phyloP scores from a whole-genome alignment of 140 eudicot species.

The Cichorium intybus region DNA sequence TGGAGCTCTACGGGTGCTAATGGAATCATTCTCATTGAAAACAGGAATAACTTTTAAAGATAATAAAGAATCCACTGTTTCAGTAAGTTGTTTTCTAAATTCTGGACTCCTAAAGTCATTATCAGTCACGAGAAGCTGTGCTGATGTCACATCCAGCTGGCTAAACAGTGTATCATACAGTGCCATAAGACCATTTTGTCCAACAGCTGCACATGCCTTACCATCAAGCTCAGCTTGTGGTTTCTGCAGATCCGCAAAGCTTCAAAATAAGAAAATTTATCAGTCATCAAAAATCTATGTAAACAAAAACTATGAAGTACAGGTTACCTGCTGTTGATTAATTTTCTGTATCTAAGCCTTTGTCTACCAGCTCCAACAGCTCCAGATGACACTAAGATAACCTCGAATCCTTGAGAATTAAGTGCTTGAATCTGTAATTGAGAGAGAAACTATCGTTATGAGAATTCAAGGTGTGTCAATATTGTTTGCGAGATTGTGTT shows the following conservation, averaged over 20 bases:
- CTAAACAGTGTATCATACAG: slow-evolving; percentile 90
- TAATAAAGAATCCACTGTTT: slow-evolving; percentile 71
- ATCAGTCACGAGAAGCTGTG: slow-evolving; percentile 97
- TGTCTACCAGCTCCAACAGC: slow-evolving; percentile 99
- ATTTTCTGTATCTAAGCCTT: slow-evolving; percentile 81
- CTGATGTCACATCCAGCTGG: slow-evolving; percentile 95
- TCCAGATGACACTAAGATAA: slow-evolving; percentile 95
- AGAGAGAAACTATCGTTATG: slow-evolving; percentile 10
- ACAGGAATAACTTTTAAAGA: slow-evolving; percentile 81
- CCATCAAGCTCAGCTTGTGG: slow-evolving; percentile 98
- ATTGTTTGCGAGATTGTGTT: background rate
- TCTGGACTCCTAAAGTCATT: slow-evolving; percentile 86
- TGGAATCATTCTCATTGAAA: slow-evolving; percentile 92
- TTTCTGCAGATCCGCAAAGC: slow-evolving; percentile 96
- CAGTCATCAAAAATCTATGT: slow-evolving; percentile 6
- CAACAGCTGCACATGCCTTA: slow-evolving; percentile 99
- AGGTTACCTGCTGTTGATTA: slow-evolving; percentile 81
- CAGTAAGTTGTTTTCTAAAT: slow-evolving; percentile 78
- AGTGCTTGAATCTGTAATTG: slow-evolving; percentile 69
- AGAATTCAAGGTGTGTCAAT: slow-evolving; percentile 15
- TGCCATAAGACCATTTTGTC: slow-evolving; percentile 99
- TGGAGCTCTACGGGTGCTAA: slow-evolving; percentile 95
- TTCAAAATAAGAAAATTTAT: slow-evolving; percentile 25
- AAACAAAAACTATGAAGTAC: too few relatives aligned
- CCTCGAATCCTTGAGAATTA: slow-evolving; percentile 82